Base-by-base conservation (phyloP, 805 yeast genomes). In the Vanderwaltozyma yarrowii region DNA sequence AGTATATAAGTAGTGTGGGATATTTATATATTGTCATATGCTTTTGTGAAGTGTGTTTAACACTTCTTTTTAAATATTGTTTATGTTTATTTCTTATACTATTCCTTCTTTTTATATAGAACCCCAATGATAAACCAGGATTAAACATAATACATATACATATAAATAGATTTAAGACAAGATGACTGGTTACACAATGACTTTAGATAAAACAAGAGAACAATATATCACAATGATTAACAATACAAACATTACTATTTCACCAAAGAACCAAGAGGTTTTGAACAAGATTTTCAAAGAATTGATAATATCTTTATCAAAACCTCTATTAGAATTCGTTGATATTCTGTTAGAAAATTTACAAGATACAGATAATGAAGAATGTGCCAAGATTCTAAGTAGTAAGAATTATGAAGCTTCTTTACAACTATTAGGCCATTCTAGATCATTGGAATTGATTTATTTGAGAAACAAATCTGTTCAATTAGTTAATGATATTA, bases 271-370 rank as follows among this genome's bases (percentile, higher is more conserved):
- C 19, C 32, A 20, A 10, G 35, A 32, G 5, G 31, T 32, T 13
- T 18, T 37, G 21, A 37, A 37, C 29, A 33, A 42, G 26, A 35
- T 43, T 17, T 33, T 36, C 14, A 32, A 36, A 12, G 51, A 49
- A 17, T 30, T 52, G 23, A 37, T 46, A 3, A n/a, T 41, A 9
- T 51, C 58, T 2, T 33, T 52, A 13, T 39, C 37, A 11, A 44
- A 41, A 23, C 56, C 61, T 3, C 33, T 48, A 9, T 25, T 44
- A n/a, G 60, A 56, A 32, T 53, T 51, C 32, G 44, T 46, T 15
- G 58, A 56, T 30, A 43, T 45, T 9, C 25, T 56, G 20, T 14
- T 40, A 11, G 44, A 43, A 21, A 20, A 33, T 8, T 23, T 45
- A 16, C 12, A 31, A 15, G 38, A 40, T 23, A 33, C 33, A 4